A percentile compares a stretch with the other conserved stretches of the same genome.
Evolutionary conservation across 805 yeast genomes (phyloP).

Genomic region (Suhomyces pyralidae): DNA sequence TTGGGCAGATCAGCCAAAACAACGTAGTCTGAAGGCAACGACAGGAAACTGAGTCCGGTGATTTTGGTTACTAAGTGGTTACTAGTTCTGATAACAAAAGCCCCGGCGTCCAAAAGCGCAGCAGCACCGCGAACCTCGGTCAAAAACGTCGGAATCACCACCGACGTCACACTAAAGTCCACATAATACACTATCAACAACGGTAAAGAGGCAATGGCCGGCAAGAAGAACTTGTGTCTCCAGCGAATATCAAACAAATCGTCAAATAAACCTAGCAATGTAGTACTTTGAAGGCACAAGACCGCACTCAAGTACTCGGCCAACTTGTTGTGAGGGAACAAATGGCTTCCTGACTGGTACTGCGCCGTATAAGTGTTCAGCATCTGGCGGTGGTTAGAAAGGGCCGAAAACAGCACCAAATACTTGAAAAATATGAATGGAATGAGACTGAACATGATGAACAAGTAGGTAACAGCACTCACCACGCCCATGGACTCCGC

Average conservation of each 20-base stretch:
- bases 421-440: conserved; percentile 85
- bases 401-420: conserved; percentile 47
- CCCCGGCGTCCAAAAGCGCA: conserved; percentile 17
- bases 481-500: conserved; percentile 95
- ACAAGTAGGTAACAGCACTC: conserved; percentile 74
- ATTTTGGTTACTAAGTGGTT: conserved; percentile 29
- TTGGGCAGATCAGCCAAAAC: conserved; percentile 37
- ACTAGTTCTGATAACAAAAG: conserved; percentile 22
- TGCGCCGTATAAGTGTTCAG: conserved; percentile 34
- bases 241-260: conserved; percentile 94
- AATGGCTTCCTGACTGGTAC: conserved; percentile 28
- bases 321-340: conserved; percentile 77
- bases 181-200: conserved; percentile 86
- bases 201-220: conserved; percentile 93
- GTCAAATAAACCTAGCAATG: conserved; percentile 85
- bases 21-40: conserved; percentile 32
- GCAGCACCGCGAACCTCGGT: conserved; percentile 34
- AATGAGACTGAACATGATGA: conserved; percentile 77
- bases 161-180: conserved; percentile 88
- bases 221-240: conserved; percentile 95
- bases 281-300: conserved; percentile 77
- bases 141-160: conserved; percentile 74
- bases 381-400: conserved; percentile 33
- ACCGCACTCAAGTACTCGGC: conserved; percentile 85
- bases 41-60: conserved; percentile 39